Percentiles rank a stretch among this genome's conserved stretches.
Conservation (phyloP, 2,329 filamentous ascomycete genomes). For the Aspergillus flavus region DNA sequence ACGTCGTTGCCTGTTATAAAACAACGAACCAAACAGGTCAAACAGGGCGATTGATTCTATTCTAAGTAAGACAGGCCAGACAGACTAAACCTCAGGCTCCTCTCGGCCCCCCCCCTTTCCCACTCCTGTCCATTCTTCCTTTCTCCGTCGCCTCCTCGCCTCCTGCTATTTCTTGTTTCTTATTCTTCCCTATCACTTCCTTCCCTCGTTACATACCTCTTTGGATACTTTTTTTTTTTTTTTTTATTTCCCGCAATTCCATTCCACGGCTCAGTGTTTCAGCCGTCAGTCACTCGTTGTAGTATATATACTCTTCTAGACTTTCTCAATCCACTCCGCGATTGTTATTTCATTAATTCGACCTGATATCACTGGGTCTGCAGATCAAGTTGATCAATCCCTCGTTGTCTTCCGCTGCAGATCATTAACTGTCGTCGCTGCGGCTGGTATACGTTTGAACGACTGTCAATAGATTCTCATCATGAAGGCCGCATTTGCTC, state of each 20-base stretch:
- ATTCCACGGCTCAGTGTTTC: conserved; percentile 19
- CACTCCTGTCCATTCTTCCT: conserved; percentile 14
- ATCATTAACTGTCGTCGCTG: conserved; percentile 10
- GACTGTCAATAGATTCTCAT: conserved; percentile 7
- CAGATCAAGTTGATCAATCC: conserved; percentile 19
- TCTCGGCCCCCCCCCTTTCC: conserved; percentile 5
- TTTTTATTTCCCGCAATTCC: conserved; percentile 6
- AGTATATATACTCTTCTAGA: conserved; percentile 5
- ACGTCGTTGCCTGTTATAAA: background rate
- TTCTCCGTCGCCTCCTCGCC: conserved; percentile 16
- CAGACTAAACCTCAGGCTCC: background rate
- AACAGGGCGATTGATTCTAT: background rate
- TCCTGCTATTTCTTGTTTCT: conserved; percentile 4
- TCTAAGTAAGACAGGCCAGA: background rate
- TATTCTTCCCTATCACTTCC: conserved; percentile 12
- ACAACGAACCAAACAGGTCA: background rate
- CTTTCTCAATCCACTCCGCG: conserved; percentile 6
- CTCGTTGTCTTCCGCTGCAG: conserved; percentile 13
- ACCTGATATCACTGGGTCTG: conserved; percentile 10
- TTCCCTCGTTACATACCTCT: conserved; percentile 14
- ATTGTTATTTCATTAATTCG: conserved; percentile 10
- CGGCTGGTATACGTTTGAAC: conserved; percentile 5
- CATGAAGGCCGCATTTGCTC: conserved; percentile 58
- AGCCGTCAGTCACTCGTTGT: conserved; percentile 29
- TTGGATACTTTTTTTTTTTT: conserved; percentile 17